Percentiles rank a stretch among this genome's conserved stretches.
Conservation (phyloP, 768 basidiomycete species). For the Tylopilus sp. region DNA sequence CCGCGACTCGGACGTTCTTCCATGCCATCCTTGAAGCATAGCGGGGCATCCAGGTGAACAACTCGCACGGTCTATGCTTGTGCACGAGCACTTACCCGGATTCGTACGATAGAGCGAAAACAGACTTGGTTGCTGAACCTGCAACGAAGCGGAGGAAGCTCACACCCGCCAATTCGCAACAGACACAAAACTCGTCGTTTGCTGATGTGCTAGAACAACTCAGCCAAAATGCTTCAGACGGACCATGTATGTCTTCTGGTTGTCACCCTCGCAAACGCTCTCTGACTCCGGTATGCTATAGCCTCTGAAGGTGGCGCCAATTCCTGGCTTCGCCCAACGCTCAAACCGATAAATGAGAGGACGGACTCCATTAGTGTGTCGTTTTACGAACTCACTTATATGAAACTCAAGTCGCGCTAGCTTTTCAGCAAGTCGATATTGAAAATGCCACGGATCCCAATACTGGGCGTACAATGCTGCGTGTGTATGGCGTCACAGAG, state of each 20-base stretch:
- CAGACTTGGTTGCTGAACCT: conserved; percentile 31
- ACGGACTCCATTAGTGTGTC: conserved; percentile 65
- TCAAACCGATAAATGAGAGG: conserved; percentile 53
- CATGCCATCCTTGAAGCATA: conserved; percentile 18
- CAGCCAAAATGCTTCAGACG: conserved; percentile 45
- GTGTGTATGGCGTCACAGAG: conserved; percentile 92
- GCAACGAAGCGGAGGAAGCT: conserved; percentile 55
- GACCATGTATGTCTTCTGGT: conserved; percentile 36
- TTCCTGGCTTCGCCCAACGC: conserved; percentile 63
- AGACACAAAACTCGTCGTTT: conserved; percentile 43
- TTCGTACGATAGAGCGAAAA: conserved; percentile 23
- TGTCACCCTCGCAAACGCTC: background rate
- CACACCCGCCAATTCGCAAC: conserved; percentile 31
- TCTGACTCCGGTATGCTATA: conserved; percentile 21
- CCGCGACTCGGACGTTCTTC: background rate
- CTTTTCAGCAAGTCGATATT: conserved; percentile 96
- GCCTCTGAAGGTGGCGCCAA: conserved; percentile 78
- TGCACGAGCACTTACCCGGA: conserved; percentile 2
- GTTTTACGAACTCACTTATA: background rate
- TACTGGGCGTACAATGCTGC: conserved; percentile 42
- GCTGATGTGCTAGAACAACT: conserved; percentile 61
- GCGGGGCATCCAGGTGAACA: conserved; percentile 16
- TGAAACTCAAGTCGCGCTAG: conserved; percentile 35
- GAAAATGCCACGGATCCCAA: conserved; percentile 56
- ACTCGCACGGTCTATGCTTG: background rate